Conservation (phyloP, 352 stramenopile species). For the Globisporangium carolinianum region DNA sequence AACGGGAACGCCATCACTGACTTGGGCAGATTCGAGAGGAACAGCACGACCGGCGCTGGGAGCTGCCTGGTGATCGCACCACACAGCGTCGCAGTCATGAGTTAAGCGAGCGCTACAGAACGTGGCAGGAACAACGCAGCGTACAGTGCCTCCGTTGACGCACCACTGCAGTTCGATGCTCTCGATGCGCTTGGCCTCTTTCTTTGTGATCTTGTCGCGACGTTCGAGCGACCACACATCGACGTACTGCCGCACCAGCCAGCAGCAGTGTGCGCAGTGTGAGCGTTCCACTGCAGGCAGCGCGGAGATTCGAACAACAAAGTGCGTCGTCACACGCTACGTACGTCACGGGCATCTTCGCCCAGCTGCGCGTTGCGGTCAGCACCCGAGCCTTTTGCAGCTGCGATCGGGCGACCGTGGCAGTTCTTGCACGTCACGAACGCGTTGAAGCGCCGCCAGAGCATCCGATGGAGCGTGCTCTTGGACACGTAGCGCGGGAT, state of each 20-base stretch:
- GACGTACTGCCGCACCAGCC: conserved; percentile 30
- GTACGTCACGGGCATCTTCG: conserved; percentile 19
- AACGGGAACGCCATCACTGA: conserved; percentile 65
- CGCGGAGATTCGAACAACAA: background rate
- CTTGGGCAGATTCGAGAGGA: conserved; percentile 70
- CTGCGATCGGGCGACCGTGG: conserved; percentile 35
- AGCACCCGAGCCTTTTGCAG: conserved; percentile 1
- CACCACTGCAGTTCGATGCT: conserved; percentile 49
- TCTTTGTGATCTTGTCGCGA: conserved; percentile 37
- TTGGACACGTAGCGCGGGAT: conserved; percentile 59
- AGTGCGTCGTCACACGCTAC: background rate
- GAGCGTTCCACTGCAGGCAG: background rate
- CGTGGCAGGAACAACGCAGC: no score
- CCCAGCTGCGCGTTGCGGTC: background rate
- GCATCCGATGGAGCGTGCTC: conserved; percentile 28
- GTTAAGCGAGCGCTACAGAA: no score
- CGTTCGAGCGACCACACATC: conserved; percentile 55
- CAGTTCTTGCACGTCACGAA: conserved; percentile 71
- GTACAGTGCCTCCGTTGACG: background rate
- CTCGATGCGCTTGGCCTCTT: conserved; percentile 27
- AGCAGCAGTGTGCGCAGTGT: background rate
- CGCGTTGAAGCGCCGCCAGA: conserved; percentile 65
- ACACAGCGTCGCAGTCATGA: no score
- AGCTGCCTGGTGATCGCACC: conserved; percentile 26
- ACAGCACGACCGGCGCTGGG: conserved; percentile 35